Conservation (phyloP, 129 eudicot genomes). For the carrot (Daucus carota) region DNA sequence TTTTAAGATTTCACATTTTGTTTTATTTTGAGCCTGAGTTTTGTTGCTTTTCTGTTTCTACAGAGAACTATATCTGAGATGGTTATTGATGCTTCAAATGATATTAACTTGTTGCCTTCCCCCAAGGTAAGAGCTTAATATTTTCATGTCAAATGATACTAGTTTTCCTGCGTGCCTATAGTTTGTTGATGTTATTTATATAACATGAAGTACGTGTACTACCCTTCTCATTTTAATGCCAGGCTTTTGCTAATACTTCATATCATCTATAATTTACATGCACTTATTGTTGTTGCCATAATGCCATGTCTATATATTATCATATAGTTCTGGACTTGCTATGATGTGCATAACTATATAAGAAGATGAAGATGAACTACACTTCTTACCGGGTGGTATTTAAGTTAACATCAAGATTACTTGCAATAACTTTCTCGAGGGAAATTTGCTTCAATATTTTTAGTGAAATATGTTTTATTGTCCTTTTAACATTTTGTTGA, state of each 20-base stretch:
- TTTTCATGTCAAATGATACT: not conserved
- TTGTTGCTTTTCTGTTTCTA: slow-evolving; percentile 11
- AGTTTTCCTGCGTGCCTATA: too few relatives aligned
- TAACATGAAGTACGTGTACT: not conserved
- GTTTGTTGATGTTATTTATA: not conserved
- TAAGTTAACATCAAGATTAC: not conserved
- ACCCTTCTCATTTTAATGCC: not conserved
- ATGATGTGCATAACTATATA: not conserved
- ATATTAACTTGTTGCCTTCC: slow-evolving; percentile 36
- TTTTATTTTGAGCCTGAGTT: slow-evolving; percentile 12
- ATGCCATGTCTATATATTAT: not conserved
- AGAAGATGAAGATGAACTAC: not conserved
- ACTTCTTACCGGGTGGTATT: not conserved
- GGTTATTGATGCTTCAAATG: slow-evolving; percentile 34
- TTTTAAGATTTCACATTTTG: slow-evolving; percentile 4
- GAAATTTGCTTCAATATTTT: too few relatives aligned
- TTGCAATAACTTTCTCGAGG: too few relatives aligned
- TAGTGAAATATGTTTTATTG: too few relatives aligned
- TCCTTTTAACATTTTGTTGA: too few relatives aligned
- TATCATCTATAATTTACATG: not conserved
- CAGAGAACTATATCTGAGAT: slow-evolving; percentile 37
- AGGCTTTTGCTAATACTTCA: not conserved
- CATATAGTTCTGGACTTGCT: not conserved
- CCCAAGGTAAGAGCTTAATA: slow-evolving; percentile 32
- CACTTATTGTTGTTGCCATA: not conserved